Conservation (phyloP, 805 yeast species). For the Geotrichum ghanense region DNA sequence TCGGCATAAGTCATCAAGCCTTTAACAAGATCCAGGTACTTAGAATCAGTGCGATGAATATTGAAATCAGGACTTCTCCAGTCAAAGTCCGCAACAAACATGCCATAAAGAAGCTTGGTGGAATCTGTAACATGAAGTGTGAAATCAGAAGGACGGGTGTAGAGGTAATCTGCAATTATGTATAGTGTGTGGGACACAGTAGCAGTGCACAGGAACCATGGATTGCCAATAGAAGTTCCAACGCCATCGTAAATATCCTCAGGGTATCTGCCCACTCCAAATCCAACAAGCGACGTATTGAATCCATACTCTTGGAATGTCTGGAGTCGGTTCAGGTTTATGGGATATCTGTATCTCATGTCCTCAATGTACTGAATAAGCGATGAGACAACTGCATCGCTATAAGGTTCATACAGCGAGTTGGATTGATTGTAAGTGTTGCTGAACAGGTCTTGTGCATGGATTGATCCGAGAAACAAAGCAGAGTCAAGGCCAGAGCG, state of each 20-base stretch:
- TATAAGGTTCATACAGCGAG: conserved; percentile 16
- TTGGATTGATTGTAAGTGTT: not conserved
- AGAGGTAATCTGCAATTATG: conserved; percentile 20
- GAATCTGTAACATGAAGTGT: conserved; percentile 7
- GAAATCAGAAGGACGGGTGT: conserved; percentile 9
- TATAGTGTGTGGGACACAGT: conserved; percentile 25
- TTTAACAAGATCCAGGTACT: conserved; percentile 9
- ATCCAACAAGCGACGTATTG: conserved; percentile 29
- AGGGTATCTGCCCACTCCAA: conserved; percentile 84
- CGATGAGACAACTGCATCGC: conserved; percentile 28
- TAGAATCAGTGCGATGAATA: conserved; percentile 6
- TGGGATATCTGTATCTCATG: conserved; percentile 68
- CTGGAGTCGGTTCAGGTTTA: conserved; percentile 33
- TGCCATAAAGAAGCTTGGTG: conserved; percentile 11
- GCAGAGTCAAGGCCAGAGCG: conserved; percentile 71
- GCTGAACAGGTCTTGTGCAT: conserved; percentile 14
- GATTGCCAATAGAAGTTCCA: conserved; percentile 69
- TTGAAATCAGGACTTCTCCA: conserved; percentile 1
- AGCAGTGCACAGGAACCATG: conserved; percentile 65
- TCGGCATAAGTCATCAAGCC: conserved; percentile 32
- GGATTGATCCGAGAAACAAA: conserved; percentile 39
- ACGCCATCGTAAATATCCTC: conserved; percentile 82
- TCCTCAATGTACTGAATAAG: conserved; percentile 49
- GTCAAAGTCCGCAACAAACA: conserved; percentile 7
- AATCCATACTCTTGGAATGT: conserved; percentile 8